Conservation (phyloP, 169 alveolate genomes). For the Eimeria brunetti region DNA sequence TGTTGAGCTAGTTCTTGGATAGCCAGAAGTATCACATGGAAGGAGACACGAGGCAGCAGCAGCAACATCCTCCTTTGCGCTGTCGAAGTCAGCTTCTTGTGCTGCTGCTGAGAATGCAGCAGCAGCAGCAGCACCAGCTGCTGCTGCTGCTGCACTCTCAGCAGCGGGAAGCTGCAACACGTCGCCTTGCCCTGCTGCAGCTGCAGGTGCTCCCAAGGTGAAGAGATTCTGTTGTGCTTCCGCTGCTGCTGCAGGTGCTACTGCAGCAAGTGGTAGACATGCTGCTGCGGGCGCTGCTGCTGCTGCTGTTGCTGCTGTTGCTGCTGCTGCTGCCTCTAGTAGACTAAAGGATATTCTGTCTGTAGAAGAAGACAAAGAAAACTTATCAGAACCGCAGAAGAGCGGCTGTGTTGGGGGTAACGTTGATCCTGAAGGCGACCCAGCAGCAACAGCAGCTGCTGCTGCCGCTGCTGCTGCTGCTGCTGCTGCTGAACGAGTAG, state of each 20-base stretch:
- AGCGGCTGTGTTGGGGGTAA: constrained; percentile 23
- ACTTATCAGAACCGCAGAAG: background rate
- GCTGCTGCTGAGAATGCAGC: constrained; percentile 31
- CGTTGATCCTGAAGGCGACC: constrained; percentile 24
- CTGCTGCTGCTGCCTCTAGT: constrained; percentile 17
- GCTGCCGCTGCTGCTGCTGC: constrained; percentile 7
- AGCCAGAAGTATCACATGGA: background rate
- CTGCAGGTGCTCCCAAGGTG: background rate
- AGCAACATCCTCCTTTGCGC: background rate
- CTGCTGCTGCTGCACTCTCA: background rate
- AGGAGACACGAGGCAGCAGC: constrained; percentile 7
- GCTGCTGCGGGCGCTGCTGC: background rate
- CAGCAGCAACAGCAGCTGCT: constrained; percentile 1
- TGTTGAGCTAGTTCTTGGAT: background rate
- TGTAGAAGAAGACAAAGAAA: background rate
- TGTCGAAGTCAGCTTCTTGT: background rate
- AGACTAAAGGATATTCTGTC: background rate
- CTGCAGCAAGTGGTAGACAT: background rate
- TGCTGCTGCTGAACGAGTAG: constrained; percentile 1
- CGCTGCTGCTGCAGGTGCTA: background rate
- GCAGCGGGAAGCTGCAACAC: background rate
- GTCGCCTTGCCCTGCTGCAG: background rate
- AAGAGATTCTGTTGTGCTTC: background rate
- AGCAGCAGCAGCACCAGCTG: background rate
- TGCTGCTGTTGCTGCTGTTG: constrained; percentile 1